These are phyloP conservation scores for Gossypium longicalyx DNA, from an alignment of 345 rosid genomes.

Conservation along the genomic window DNA sequence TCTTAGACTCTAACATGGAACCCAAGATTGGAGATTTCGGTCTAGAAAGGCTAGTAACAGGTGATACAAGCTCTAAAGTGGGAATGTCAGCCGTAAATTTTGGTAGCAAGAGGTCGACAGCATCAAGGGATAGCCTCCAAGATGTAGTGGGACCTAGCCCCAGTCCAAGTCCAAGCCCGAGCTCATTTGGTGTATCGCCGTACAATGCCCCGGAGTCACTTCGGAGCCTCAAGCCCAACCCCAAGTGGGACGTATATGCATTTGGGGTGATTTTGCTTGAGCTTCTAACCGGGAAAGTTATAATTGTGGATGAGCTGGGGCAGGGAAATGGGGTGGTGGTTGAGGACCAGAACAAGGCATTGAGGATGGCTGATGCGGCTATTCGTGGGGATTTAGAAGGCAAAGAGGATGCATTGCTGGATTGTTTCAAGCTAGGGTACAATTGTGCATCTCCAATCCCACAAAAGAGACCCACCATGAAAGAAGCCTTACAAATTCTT, in stretches of 20 bases:
- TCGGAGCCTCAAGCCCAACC: constrained; percentile 70
- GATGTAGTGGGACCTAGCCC: constrained; percentile 62
- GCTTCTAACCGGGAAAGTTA: constrained; percentile 68
- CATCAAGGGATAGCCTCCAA: constrained; percentile 45
- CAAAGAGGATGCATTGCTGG: constrained; percentile 68
- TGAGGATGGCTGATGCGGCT: constrained; percentile 60
- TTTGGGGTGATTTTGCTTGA: constrained; percentile 81
- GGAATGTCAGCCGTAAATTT: constrained; percentile 57
- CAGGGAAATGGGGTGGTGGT: constrained; percentile 63
- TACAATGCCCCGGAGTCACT: constrained; percentile 88
- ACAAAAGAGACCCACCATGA: constrained; percentile 82
- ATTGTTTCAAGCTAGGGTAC: constrained; percentile 70
- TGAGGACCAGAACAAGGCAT: constrained; percentile 58
- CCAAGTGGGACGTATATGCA: constrained; percentile 86
- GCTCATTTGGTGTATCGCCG: constrained; percentile 52
- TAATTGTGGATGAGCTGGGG: constrained; percentile 73
- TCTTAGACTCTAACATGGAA: constrained; percentile 68
- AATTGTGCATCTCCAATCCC: constrained; percentile 84
- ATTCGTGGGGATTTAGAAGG: constrained; percentile 83
- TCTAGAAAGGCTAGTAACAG: constrained; percentile 69
- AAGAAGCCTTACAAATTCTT: constrained; percentile 67
- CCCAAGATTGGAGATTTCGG: constrained; percentile 86
- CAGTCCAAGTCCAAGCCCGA: constrained; percentile 70
- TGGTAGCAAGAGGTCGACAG: constrained; percentile 61
- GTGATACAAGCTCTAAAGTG: constrained; percentile 57